Percentiles rank a stretch among this genome's conserved stretches.
These are phyloP conservation scores for Botrytis sinoallii DNA, from an alignment of 2,329 filamentous ascomycete genomes.

Conservation along the genomic window DNA sequence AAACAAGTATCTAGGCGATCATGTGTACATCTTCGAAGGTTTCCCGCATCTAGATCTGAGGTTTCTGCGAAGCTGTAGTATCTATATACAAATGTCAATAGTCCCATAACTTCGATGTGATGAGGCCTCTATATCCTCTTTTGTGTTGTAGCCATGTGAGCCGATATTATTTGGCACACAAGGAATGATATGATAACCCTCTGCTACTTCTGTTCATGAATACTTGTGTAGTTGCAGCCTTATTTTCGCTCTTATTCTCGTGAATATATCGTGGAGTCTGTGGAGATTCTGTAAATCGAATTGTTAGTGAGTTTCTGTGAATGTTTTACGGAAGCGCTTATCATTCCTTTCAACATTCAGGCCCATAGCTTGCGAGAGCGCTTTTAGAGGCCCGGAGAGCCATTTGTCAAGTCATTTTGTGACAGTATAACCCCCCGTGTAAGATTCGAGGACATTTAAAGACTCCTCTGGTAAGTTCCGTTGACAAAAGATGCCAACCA, in stretches of 20 bases:
- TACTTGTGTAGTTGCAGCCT: not conserved
- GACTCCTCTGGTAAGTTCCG: not conserved
- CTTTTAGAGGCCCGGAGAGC: not conserved
- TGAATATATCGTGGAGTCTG: not conserved
- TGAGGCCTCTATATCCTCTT: no score
- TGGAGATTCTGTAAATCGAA: not conserved
- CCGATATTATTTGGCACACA: no score
- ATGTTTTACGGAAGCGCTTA: not conserved
- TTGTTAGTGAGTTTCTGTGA: not conserved
- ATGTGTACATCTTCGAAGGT: no score
- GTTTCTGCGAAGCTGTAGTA: no score
- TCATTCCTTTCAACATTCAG: not conserved
- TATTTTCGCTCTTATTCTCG: not conserved
- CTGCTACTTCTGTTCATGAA: not conserved
- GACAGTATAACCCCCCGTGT: not conserved
- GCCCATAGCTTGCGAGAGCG: not conserved
- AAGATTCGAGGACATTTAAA: not conserved
- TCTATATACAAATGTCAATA: no score
- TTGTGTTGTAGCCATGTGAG: no score
- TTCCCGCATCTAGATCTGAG: no score
- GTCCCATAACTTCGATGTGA: no score
- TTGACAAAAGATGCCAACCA: not conserved
- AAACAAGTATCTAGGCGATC: no score
- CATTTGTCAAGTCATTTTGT: not conserved
- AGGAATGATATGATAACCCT: no score